Base-by-base conservation (phyloP, 1,284 basidiomycete genomes). In the Spongispora temasekensis region DNA sequence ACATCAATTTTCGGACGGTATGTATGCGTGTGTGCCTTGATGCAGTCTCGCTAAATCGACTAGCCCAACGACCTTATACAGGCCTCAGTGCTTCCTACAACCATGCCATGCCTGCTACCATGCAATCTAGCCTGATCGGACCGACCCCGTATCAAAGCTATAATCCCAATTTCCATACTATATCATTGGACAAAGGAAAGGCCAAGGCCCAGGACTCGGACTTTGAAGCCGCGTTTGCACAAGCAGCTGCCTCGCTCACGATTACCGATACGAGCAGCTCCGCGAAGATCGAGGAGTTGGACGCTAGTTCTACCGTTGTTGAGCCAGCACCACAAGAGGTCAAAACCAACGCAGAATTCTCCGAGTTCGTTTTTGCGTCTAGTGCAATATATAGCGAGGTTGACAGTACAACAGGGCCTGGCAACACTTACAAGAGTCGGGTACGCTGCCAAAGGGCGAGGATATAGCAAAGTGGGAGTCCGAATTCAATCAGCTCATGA, bases 401-500 rank as follows among this genome's bases (percentile, higher is more conserved):
- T 58, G 32, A 63, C 42, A 19, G n/a, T 53, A 55, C 53, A 42
- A 23, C 63, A 91, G 89, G 52, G 76, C 83, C 28, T 89, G 83
- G 87, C 78, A 85, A 54, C 76, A 83, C 31, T 66, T 88, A 30
- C 83, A 84, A 68, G 79, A 82, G 56, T 86, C 87, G 1, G 82
- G 83, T 40, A 61, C 81, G 27, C 82, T 84, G 2, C 83, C 85
- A 2, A 83, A 79, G 50, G 76, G 79, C 32, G 87, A 87, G 69
- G 87, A 94, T 64, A 74, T 94, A 53, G 86, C 89, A 5, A 89
- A 89, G 72, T 97, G 94, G 94, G 95, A 97, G 72, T 86, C 88
- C 9, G 89, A 96, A 73, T 94, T 95, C 68, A 91, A 91, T 61
- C 89, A 93, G 67, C 76, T 92, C 42, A 91, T 93, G 86, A 80